Percentiles rank a stretch among this genome's conserved stretches.
Evolutionary conservation across 176 grass and related monocot species (phyloP).

Genomic region (Avena atlantica): DNA sequence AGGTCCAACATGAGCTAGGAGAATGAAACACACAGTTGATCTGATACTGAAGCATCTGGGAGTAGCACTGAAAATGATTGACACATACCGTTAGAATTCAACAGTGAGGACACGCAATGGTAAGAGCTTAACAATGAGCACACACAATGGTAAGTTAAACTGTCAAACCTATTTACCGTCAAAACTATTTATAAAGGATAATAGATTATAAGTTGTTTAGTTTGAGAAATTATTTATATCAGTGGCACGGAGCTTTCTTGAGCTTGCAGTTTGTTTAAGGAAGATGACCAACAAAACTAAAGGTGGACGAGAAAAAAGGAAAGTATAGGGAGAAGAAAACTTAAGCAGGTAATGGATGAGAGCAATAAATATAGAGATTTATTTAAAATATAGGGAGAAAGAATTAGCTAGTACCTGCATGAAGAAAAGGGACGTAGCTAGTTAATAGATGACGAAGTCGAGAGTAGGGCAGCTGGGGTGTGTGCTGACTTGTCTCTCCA

Average conservation of each 20-base stretch:
- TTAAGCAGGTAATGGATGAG: neutral
- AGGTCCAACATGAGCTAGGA: too few relatives aligned
- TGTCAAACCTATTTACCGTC: neutral
- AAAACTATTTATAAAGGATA: neutral
- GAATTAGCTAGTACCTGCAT: neutral
- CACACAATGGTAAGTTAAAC: neutral
- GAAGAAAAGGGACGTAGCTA: neutral
- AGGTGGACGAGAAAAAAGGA: neutral
- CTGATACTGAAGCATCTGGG: neutral
- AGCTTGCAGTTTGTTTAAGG: too few relatives aligned
- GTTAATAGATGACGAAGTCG: neutral
- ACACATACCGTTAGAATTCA: neutral
- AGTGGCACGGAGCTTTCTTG: too few relatives aligned
- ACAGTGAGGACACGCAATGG: neutral
- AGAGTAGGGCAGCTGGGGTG: neutral
- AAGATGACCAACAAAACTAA: neutral
- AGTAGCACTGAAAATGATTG: neutral
- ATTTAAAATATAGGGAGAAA: neutral
- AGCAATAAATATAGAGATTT: neutral
- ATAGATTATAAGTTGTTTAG: neutral
- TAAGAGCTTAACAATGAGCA: neutral
- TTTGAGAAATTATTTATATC: neutral
- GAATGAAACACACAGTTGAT: too few relatives aligned
- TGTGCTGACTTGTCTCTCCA: slow-evolving; percentile 3
- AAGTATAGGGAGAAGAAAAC: neutral